Percentiles rank a stretch among this genome's conserved stretches.
phyloP scores from a whole-genome alignment of 179 eudicot genomes.

The Heliamphora pulchella region DNA sequence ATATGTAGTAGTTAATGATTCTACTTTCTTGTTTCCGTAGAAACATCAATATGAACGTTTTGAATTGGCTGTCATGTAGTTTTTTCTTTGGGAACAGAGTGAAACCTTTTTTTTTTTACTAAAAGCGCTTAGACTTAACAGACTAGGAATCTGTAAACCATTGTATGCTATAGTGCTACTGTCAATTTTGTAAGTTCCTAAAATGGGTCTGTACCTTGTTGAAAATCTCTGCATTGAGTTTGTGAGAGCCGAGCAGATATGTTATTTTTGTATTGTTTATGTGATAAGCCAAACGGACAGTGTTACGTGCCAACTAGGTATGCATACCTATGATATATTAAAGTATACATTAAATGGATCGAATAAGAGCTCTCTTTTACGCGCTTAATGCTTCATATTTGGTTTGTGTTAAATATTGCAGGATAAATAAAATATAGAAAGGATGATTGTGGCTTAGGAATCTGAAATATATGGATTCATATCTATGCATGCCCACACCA shows the following conservation, averaged over 20 bases:
- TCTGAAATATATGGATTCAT: neutral
- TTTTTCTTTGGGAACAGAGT: neutral
- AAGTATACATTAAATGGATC: too few relatives aligned
- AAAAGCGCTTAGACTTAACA: neutral
- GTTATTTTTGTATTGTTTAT: neutral
- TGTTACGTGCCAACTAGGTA: too few relatives aligned
- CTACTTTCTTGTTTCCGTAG: neutral
- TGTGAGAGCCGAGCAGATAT: neutral
- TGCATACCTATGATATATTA: neutral
- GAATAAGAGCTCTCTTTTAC: neutral
- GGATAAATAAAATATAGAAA: neutral
- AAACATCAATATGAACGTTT: neutral
- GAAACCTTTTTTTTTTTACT: neutral
- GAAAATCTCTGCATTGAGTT: neutral
- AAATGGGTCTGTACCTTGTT: neutral
- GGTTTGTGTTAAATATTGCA: too few relatives aligned
- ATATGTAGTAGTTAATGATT: too few relatives aligned
- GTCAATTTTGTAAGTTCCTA: neutral
- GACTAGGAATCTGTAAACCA: neutral
- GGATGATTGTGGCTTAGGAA: neutral
- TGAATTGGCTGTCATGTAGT: neutral
- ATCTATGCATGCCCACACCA: neutral
- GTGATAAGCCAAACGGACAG: neutral
- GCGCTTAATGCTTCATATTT: neutral
- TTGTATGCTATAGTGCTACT: neutral